These are phyloP conservation scores for Nyssa sinensis DNA, from an alignment of 148 eudicot genomes.

Conservation along the genomic window DNA sequence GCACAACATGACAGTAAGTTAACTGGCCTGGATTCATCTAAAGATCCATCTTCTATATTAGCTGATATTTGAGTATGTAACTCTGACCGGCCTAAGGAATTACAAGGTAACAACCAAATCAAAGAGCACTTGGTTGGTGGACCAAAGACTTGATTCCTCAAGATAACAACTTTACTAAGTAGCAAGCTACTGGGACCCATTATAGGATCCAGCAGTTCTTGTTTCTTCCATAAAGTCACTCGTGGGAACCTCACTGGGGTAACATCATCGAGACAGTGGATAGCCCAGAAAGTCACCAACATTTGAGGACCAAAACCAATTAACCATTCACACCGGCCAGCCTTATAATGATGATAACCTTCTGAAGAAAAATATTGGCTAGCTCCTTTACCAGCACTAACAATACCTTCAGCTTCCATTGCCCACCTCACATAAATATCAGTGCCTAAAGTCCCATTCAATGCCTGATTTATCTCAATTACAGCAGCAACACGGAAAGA, in stretches of 20 bases:
- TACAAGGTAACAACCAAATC: slow-evolving; percentile 52
- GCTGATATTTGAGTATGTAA: slow-evolving; percentile 36
- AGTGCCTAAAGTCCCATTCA: slow-evolving; percentile 69
- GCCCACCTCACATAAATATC: slow-evolving; percentile 78
- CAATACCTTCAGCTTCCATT: slow-evolving; percentile 53
- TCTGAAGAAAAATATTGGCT: slow-evolving; percentile 35
- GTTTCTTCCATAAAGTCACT: slow-evolving; percentile 74
- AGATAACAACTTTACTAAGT: slow-evolving; percentile 57
- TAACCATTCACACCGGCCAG: slow-evolving; percentile 91
- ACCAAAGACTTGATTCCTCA: slow-evolving; percentile 54
- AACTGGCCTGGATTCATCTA: slow-evolving; percentile 29
- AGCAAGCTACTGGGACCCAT: slow-evolving; percentile 22
- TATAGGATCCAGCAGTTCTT: slow-evolving; percentile 38
- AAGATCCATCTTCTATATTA: slow-evolving; percentile 28
- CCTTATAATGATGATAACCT: slow-evolving; percentile 40
- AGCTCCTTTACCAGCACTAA: slow-evolving; percentile 32
- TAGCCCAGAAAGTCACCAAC: slow-evolving; percentile 70
- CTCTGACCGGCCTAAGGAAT: slow-evolving; percentile 52
- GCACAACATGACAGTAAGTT: slow-evolving; percentile 39
- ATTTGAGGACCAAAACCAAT: slow-evolving; percentile 73
- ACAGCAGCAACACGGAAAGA: slow-evolving; percentile 69
- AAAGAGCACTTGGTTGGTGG: slow-evolving; percentile 77
- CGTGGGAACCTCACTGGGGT: slow-evolving; percentile 80
- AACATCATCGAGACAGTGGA: slow-evolving; percentile 92
- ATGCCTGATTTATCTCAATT: slow-evolving; percentile 69